These are phyloP conservation scores for Podospora comata DNA, from an alignment of 495 filamentous ascomycete species.

Conservation along the genomic window DNA sequence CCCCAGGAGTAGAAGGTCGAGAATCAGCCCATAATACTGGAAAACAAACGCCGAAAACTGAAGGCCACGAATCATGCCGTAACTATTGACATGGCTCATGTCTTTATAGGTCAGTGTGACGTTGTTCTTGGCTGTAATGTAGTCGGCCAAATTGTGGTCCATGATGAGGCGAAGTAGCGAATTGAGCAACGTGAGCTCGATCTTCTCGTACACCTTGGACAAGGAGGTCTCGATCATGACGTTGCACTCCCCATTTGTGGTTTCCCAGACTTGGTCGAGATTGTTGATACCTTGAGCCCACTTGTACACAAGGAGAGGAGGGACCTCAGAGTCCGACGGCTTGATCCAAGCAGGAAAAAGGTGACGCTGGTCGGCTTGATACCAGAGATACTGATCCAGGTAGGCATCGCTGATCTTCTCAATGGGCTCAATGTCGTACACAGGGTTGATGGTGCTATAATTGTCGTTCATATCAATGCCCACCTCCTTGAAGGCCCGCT, in stretches of 20 bases:
- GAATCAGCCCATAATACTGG: conserved; percentile 96
- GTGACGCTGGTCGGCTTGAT: conserved; percentile 96
- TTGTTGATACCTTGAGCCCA: conserved; percentile 99
- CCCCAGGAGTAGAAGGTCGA: conserved; percentile 89
- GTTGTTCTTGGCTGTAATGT: conserved; percentile 99
- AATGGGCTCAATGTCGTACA: conserved; percentile 98
- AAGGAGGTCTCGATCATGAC: conserved; percentile 99
- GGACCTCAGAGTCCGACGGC: conserved; percentile 97
- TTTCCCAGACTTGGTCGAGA: conserved; percentile 95
- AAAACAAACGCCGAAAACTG: conserved; percentile 99
- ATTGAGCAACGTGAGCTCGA: conserved; percentile 94
- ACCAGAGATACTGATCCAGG: conserved; percentile 98
- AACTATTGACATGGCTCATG: conserved; percentile 99
- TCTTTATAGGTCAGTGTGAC: conserved; percentile 99
- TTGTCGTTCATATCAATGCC: conserved; percentile 99
- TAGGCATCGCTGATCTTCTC: conserved; percentile 99
- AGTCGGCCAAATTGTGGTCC: conserved; percentile 99
- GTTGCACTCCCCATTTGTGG: conserved; percentile 91
- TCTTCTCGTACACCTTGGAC: conserved; percentile 99
- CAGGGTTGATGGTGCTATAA: conserved; percentile 97
- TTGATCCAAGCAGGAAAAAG: conserved; percentile 99
- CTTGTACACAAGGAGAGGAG: conserved; percentile 95
- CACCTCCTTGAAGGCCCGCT: conserved; percentile 98
- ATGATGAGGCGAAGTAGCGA: conserved; percentile 91
- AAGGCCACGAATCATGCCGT: conserved; percentile 94